Conservation (phyloP, 2,329 filamentous ascomycete genomes). For the Aspergillus sp. region DNA sequence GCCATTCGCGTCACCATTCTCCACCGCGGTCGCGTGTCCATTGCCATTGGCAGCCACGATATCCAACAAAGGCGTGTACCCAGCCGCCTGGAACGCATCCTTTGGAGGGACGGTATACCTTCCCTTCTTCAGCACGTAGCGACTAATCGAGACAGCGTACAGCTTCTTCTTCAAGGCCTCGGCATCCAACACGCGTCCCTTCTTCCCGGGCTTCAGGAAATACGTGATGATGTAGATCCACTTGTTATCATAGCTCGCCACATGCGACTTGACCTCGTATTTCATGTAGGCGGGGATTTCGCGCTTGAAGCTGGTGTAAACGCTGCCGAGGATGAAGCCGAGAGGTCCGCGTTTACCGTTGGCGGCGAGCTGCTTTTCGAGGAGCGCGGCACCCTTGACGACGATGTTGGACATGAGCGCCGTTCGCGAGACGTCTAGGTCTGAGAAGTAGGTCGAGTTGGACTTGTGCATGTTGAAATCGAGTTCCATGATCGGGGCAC, state of each 20-base stretch:
- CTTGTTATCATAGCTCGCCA: conserved; percentile 73
- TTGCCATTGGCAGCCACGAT: conserved; percentile 6
- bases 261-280: conserved; percentile 70
- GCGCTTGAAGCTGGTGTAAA: conserved; percentile 67
- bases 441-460: conserved; percentile 79
- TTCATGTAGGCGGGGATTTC: conserved; percentile 66
- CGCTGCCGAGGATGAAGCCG: conserved; percentile 66
- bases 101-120: conserved; percentile 80
- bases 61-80: conserved; percentile 62
- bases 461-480: conserved; percentile 83
- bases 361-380: conserved; percentile 51
- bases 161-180: conserved; percentile 58
- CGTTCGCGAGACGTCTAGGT: conserved; percentile 77
- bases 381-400: conserved; percentile 53
- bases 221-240: conserved; percentile 75
- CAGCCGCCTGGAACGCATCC: conserved; percentile 65
- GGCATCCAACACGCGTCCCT: neutral
- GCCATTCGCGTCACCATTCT: conserved; percentile 12
- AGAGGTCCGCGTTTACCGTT: conserved; percentile 52
- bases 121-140: conserved; percentile 77
- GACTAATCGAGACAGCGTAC: conserved; percentile 68
- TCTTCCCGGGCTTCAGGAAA: conserved; percentile 56
- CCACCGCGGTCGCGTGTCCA: conserved; percentile 19
- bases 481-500: conserved; percentile 69
- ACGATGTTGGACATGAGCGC: conserved; percentile 71